These are phyloP conservation scores for Cardiospermum halicacabum DNA, from an alignment of 345 rosid species.

Conservation along the genomic window DNA sequence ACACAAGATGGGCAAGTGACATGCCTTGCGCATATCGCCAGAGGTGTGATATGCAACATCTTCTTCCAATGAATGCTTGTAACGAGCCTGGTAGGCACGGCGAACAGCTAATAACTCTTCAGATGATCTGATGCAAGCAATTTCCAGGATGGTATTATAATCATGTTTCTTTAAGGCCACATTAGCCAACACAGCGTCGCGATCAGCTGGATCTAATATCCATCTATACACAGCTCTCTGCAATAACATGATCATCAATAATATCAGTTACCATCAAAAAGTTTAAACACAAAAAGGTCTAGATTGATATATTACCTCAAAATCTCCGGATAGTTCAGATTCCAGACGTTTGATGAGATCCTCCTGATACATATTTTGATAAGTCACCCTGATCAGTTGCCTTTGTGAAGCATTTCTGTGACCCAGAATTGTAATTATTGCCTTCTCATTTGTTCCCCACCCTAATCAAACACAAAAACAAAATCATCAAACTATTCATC, in stretches of 20 bases:
- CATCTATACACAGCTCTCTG: slow-evolving; percentile 60
- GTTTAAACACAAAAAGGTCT: background rate
- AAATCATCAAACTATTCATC: background rate
- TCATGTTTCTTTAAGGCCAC: slow-evolving; percentile 40
- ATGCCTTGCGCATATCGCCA: slow-evolving; percentile 52
- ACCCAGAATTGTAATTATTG: slow-evolving; percentile 36
- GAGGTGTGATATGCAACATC: slow-evolving; percentile 56
- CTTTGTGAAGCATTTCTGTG: slow-evolving; percentile 54
- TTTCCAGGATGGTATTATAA: slow-evolving; percentile 46
- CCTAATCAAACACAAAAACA: slow-evolving; percentile 20
- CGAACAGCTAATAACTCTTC: slow-evolving; percentile 62
- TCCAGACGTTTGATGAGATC: slow-evolving; percentile 58
- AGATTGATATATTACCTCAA: slow-evolving; percentile 23
- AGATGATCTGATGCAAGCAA: slow-evolving; percentile 41
- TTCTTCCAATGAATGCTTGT: slow-evolving; percentile 67
- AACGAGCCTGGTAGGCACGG: slow-evolving; percentile 53
- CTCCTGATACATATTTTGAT: slow-evolving; percentile 35
- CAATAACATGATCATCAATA: background rate
- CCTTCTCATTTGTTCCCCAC: slow-evolving; percentile 56
- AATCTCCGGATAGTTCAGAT: slow-evolving; percentile 56
- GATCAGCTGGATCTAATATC: slow-evolving; percentile 52
- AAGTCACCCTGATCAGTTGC: slow-evolving; percentile 47
- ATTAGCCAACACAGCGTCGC: slow-evolving; percentile 58
- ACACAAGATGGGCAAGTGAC: background rate
- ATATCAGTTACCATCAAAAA: background rate